Evolutionary conservation across 257 asterid species (phyloP), one percentile per base, ranked within the genome.

Genomic region (Solanum pimpinellifolium): DNA sequence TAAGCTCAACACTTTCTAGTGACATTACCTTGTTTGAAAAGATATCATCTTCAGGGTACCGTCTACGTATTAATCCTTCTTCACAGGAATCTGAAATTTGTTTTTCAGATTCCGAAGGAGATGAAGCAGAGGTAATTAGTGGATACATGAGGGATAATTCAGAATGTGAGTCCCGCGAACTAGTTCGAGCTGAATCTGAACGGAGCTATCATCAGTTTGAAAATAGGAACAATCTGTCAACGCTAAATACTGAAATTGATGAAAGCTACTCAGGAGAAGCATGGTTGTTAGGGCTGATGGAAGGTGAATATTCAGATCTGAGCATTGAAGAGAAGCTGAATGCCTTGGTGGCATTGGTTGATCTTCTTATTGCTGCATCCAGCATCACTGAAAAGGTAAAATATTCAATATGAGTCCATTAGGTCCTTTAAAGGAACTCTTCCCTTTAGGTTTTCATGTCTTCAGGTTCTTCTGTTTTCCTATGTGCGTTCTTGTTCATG

Each of bases 241-340:
- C 81, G 69, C 89, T 91, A 75, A 87, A 87, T 85, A 90, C 92
- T 84, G 99, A 95, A 93, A 97, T 97, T 90, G 99, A 97, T 89
- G 99, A 97, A 90, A 95, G 99, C 95, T 92, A 95, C 91, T 92
- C 98, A 49, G 99, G 98, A 89, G 99, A 97, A 92, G 93, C 88
- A 74, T 97, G 99, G 99, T 86, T 94, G 90, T 89, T 95, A 86
- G 99, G 98, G 87, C 93, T 97, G 75, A 93, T 94, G 98, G 99
- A 97, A 91, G 94, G 99, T 86, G 99, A 95, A 91, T 96, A 97
- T 94, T 93, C 99, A 88, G 98, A 94, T 92, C 93, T 97, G 88
- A 93, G 94, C 91, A 91, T 93, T 85, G 98, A 94, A 85, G 99
- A 96, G 95, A 97, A 95, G 92, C 94, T 97, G 91, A 91, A 86